Base-by-base conservation (phyloP, 2,329 filamentous ascomycete species). In the Ceratocystis variospora region DNA sequence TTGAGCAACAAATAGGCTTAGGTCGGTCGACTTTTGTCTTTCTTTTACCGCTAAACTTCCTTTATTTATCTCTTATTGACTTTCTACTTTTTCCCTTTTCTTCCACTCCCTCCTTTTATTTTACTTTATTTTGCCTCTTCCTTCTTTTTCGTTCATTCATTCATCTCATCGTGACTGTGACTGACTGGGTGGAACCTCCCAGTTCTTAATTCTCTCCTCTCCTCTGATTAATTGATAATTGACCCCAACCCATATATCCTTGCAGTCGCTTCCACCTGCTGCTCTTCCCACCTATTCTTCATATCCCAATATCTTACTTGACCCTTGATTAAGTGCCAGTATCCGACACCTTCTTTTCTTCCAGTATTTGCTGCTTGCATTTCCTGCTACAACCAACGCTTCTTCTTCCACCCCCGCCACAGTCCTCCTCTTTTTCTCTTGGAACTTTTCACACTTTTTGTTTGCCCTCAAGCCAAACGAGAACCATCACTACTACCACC, bases 281-380 rank as follows among this genome's bases (percentile, higher is more conserved):
- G 15, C 7, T 22, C 19, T 17, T 31, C 19, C 22, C 10, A 8
- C 53, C 53, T 57, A 28, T 19, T 61, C 59, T 45, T 61, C 59
- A 61, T 61, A 61, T 61, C 59, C 31, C 33, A 61, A 44, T 45
- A 61, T 45, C 59, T 41, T 22, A 28, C 53, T 57, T 31, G 22
- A 57, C 41, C 37, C 37, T 62, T 62, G 37, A 41, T 62, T n/a
- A 12, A 46, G 61, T 46, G 19, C 31, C 57, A 25, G 5, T 37
- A 3, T 44, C n/a, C 37, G 15, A 12, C 4, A 41, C 12, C 37
- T 41, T 17, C 46, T 19, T 28, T 10, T 45, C 41, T 62, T 25
- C 61, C 37, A 5, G 22, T 22, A 7, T 41, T 46, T 46, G 33
- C 46, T 44, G 19, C 46, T 46, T 50, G n/a, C 48, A 50, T 50